Conservation (phyloP, 257 asterid genomes). For the Avicennia marina region DNA sequence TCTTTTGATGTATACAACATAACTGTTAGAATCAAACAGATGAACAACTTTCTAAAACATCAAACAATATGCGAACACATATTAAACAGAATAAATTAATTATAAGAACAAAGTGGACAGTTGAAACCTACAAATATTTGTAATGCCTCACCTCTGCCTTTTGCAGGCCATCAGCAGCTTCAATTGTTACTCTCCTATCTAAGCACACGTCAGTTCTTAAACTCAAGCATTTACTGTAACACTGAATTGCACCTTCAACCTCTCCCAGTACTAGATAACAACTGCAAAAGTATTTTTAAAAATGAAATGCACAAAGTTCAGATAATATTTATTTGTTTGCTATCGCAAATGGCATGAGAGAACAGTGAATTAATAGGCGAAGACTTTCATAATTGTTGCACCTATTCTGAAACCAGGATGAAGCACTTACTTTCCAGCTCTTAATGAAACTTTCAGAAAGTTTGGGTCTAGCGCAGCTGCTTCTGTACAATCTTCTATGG, state of each 20-base stretch:
- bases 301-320: constrained; percentile 3
- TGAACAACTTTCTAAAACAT: no score
- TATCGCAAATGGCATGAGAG: no score
- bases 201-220: constrained; percentile 50
- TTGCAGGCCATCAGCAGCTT: constrained; percentile 80
- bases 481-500: constrained; percentile 71
- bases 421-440: constrained; percentile 86
- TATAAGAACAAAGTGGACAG: neutral
- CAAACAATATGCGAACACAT: neutral
- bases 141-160: constrained; percentile 73
- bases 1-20: no score
- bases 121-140: neutral
- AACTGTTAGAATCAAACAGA: no score
- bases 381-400: neutral
- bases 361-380: neutral
- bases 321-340: neutral
- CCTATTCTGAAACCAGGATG: constrained; percentile 1
- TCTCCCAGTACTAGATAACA: constrained; percentile 87
- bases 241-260: constrained; percentile 55
- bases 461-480: constrained; percentile 72
- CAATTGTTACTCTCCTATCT: constrained; percentile 80
- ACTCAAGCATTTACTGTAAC: constrained; percentile 59
- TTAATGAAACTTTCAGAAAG: constrained; percentile 59
- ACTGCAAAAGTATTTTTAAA: constrained; percentile 41
- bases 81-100: no score